Base-by-base conservation (phyloP, 1,139 yeast genomes). In the Candida mesenterica region DNA sequence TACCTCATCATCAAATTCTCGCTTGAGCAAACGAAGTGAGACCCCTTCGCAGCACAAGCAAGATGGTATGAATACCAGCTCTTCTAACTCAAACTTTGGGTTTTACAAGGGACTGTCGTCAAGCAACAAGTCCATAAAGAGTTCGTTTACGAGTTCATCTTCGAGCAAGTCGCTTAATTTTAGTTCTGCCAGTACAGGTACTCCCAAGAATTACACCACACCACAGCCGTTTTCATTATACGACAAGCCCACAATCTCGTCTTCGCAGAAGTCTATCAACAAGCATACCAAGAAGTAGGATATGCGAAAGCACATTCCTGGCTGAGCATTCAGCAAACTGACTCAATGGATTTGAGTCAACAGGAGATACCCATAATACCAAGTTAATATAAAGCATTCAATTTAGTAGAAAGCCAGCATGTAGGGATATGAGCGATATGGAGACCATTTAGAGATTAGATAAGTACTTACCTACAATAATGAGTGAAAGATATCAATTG, bases 191-290 rank as follows among this genome's bases (percentile, higher is more conserved):
- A 23, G 33, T 18, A 15, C 27, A 10, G 26, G 33, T 25, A 16
- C 33, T 14, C 33, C 30, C 18, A 41, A 41, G 30, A 36, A 38
- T 15, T 36, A 31, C 18, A 53, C 57, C 4, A 34, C 49, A n/a
- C 55, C 57, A 7, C 46, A 46, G 31, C 55, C 48, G 30, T 28
- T 10, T 18, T 28, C 30, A 18, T 28, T 28, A 23, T 70, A 68
- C 46, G 58, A 64, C 44, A 62, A 61, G 45, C 76, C 75, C 9
- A 69, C 76, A 8, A 55, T 70, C 4, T 65, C 74, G n/a, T 68
- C 75, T 18, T 65, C 72, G 9, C 75, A 68, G 40, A 69, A 68
- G 46, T 49, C 55, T 15, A 42, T 55, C 36, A 50, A 47, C 38
- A 59, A 58, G 42, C 62, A 62, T 23, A 13, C 16, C 8, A 22